Base-by-base conservation (phyloP, 495 filamentous ascomycete species). In the Trichoderma parareesei region DNA sequence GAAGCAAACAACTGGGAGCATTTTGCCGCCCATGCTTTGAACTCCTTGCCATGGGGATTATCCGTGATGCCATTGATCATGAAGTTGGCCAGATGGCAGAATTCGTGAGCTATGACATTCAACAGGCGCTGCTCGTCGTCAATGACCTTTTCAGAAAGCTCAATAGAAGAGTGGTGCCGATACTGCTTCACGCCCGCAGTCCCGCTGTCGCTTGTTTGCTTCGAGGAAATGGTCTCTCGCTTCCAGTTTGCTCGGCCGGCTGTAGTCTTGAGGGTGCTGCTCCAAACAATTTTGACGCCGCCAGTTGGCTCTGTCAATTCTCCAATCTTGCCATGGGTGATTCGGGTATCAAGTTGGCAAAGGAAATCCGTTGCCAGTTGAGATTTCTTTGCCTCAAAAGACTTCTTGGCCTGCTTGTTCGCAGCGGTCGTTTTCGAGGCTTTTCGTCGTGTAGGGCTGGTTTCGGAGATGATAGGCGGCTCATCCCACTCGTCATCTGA, bases 91-190 rank as follows among this genome's bases (percentile, higher is more conserved):
- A 98, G 79, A 72, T 98, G 94, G 75, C 93, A 97, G 79, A 92
- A 98, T 68, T 98, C 94, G 74, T 98, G 94, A 3, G 93, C 91
- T 27, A 97, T 70, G 0, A 90, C 90, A 73, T 96, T 96, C 60
- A 92, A 78, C 27, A 98, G 81, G 27, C 92, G 86, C 55, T 90
- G 79, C 64, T 89, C 83, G 71, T 87, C 84, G 72, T 88, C 82
- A 63, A 98, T 90, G 60, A 98, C 88, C 65, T 92, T 93, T 63
- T 89, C 85, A 0, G 93, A 89, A 4, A 98, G 84, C 68, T 98
- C 93, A 71, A 98, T 97, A 11, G 75, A 83, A 7, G 90, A 91
- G 68, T 87, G 72, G 71, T 96, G 90, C 40, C 80, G 78, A 37
- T 57, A 57, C 65, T 78, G 67, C 35, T 61, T 65, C 27, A 67